These are phyloP conservation scores for Yarrowia galli DNA, from an alignment of 1,139 yeast species.

Conservation along the genomic window DNA sequence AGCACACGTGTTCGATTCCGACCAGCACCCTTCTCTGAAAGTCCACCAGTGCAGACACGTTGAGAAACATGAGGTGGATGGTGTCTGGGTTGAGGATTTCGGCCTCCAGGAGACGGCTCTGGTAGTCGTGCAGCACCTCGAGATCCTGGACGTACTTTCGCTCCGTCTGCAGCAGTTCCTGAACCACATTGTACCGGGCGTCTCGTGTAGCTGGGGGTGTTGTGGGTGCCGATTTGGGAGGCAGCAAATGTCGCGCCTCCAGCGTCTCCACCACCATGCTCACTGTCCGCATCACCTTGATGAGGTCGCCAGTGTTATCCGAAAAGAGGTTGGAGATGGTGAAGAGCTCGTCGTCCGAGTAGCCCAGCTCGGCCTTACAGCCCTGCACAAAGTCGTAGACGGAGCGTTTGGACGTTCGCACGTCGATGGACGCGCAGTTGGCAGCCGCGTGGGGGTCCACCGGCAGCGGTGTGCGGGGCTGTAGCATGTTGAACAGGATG, in stretches of 20 bases:
- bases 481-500: conserved; percentile 72
- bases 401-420: conserved; percentile 84
- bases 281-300: conserved; percentile 72
- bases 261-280: conserved; percentile 61
- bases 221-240: conserved; percentile 40
- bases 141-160: conserved; percentile 91
- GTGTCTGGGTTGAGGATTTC: conserved; percentile 81
- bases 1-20: conserved; percentile 87
- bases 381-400: conserved; percentile 91
- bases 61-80: conserved; percentile 85
- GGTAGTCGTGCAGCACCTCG: conserved; percentile 73
- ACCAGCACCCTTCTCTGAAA: conserved; percentile 89
- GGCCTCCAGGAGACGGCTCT: conserved; percentile 67
- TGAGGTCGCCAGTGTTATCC: conserved; percentile 77
- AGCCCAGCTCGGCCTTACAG: conserved; percentile 76
- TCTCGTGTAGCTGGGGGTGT: conserved; percentile 43
- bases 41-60: conserved; percentile 80
- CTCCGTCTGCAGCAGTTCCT: conserved; percentile 87
- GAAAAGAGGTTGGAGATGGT: conserved; percentile 90
- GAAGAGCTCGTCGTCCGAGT: conserved; percentile 82
- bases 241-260: conserved; percentile 46
- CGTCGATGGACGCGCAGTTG: conserved; percentile 56
- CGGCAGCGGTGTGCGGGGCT: conserved; percentile 50
- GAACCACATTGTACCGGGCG: conserved; percentile 75
- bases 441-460: conserved; percentile 55